A percentile compares a stretch with the other conserved stretches of the same genome.
Evolutionary conservation across 208 protist species (phyloP).

Genomic region (Trichomonas tenax): DNA sequence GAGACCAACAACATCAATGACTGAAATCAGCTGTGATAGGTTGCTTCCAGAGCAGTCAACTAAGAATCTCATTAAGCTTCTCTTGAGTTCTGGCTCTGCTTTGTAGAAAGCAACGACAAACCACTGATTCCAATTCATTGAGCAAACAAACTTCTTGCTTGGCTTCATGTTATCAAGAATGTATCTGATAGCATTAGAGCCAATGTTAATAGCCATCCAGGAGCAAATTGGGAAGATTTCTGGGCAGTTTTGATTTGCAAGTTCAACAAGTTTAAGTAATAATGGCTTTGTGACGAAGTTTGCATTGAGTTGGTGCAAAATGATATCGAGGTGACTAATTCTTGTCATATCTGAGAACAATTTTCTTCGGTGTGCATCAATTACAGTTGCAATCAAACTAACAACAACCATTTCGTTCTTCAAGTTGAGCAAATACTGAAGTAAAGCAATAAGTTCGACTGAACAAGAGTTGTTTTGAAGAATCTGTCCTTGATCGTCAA

Average conservation of each 20-base stretch:
- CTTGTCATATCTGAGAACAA: not conserved
- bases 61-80: not conserved
- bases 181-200: not conserved
- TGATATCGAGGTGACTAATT: not conserved
- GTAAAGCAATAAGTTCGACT: not conserved
- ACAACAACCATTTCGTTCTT: not conserved
- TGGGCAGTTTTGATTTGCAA: not conserved
- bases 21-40: not conserved
- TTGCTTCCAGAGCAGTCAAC: not conserved
- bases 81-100: not conserved
- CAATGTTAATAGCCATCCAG: not conserved
- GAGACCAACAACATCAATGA: not conserved
- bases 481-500: not conserved
- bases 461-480: not conserved
- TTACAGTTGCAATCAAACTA: not conserved
- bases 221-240: not conserved
- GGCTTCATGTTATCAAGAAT: not conserved
- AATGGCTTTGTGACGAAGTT: not conserved
- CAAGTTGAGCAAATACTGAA: conserved; percentile 1
- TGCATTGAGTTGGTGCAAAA: not conserved
- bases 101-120: not conserved
- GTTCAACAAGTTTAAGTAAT: not conserved
- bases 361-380: not conserved
- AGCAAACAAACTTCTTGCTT: not conserved
- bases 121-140: not conserved